These are phyloP conservation scores for Dictyostelium purpureum DNA, from an alignment of 78 protist genomes.

Conservation along the genomic window DNA sequence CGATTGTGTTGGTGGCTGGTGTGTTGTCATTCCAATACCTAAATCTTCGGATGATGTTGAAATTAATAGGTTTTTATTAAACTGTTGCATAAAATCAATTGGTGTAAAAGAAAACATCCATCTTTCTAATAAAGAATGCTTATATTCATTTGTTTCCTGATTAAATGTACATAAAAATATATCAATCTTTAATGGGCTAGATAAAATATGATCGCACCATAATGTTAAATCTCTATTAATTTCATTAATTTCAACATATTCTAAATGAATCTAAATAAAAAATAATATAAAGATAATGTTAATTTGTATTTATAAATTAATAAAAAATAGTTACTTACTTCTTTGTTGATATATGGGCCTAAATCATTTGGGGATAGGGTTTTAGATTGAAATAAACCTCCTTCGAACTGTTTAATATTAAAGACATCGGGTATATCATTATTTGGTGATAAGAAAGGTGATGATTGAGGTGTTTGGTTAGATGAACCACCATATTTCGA, in stretches of 20 bases:
- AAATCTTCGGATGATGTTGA: background rate
- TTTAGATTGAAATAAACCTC: constrained; percentile 8
- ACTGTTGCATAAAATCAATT: background rate
- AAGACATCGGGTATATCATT: constrained; percentile 4
- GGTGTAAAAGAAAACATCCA: constrained; percentile 59
- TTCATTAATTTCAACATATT: constrained; percentile 62
- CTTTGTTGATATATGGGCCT: background rate
- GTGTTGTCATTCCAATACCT: background rate
- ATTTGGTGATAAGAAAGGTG: background rate
- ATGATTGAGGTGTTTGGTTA: background rate
- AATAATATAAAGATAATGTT: background rate
- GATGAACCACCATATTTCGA: background rate
- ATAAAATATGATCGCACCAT: constrained; percentile 53
- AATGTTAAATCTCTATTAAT: constrained; percentile 62
- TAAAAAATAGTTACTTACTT: background rate
- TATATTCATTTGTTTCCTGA: background rate
- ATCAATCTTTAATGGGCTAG: constrained; percentile 3
- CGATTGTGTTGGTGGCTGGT: background rate
- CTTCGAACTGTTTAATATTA: constrained; percentile 4
- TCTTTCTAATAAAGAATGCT: constrained; percentile 29
- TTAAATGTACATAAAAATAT: constrained; percentile 5
- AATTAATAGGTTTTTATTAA: background rate
- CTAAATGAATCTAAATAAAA: constrained; percentile 23
- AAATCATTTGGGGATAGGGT: background rate
- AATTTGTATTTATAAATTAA: background rate